phyloP scores from a whole-genome alignment of 1,139 yeast genomes.

The Zygosaccharomyces pseudobailii region DNA sequence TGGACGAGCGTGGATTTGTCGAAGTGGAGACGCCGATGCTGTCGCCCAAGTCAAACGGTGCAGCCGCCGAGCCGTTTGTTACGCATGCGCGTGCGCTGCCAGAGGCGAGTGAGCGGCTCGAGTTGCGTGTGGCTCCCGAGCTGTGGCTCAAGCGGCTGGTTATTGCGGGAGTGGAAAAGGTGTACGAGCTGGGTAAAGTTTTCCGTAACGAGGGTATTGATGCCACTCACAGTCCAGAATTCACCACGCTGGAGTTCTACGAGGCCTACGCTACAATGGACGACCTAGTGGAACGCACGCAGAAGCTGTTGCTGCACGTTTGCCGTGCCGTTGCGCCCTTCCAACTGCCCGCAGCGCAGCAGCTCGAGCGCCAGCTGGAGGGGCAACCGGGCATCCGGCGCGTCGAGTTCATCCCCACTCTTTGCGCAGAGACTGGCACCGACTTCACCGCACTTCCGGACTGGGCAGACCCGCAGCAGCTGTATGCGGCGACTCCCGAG shows the following conservation, averaged over 20 bases:
- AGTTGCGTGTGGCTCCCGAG: conserved; percentile 88
- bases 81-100: conserved; percentile 50
- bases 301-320: conserved; percentile 42
- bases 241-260: conserved; percentile 95
- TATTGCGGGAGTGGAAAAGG: conserved; percentile 77
- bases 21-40: conserved; percentile 89
- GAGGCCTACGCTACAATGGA: conserved; percentile 92
- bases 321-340: conserved; percentile 4
- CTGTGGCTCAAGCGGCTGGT: conserved; percentile 82
- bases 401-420: conserved; percentile 57
- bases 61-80: conserved; percentile 77
- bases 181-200: conserved; percentile 79
- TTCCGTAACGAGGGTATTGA: conserved; percentile 94
- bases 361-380: conserved; percentile 42
- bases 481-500: conserved; percentile 32
- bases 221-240: conserved; percentile 96
- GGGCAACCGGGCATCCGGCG: conserved; percentile 33
- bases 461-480: conserved; percentile 36
- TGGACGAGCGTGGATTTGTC: conserved; percentile 52
- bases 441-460: conserved; percentile 36
- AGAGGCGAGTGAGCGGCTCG: conserved; percentile 41
- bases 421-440: conserved; percentile 41
- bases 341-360: conserved; percentile 13
- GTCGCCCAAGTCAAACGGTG: conserved; percentile 73
- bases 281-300: conserved; percentile 69